A percentile compares a stretch with the other conserved stretches of the same genome.
Evolutionary conservation across 2,329 filamentous ascomycete genomes (phyloP).

Genomic region (Penicillium sp.): DNA sequence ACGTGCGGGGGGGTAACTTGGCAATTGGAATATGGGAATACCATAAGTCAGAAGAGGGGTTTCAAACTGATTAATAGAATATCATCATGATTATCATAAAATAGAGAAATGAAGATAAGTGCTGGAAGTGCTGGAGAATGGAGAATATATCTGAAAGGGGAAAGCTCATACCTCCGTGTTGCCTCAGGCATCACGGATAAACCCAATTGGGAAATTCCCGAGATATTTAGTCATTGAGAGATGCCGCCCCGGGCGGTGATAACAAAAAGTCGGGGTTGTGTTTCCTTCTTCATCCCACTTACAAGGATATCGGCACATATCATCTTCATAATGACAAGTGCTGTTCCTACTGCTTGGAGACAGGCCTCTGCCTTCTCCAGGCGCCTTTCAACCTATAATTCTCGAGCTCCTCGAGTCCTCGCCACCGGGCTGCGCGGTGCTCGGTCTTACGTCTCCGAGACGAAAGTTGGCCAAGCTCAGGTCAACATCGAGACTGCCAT

Average conservation of each 20-base stretch:
- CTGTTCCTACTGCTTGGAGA: constrained; percentile 69
- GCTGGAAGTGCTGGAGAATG: not conserved
- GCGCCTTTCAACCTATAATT: constrained; percentile 45
- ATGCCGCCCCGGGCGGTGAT: constrained; percentile 1
- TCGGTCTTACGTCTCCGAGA: constrained; percentile 80
- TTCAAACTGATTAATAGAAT: not conserved
- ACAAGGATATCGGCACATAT: constrained; percentile 21
- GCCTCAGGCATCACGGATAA: constrained; percentile 17
- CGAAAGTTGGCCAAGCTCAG: constrained; percentile 67
- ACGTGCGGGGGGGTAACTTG: constrained; percentile 2
- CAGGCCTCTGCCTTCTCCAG: constrained; percentile 66
- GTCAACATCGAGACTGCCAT: constrained; percentile 81
- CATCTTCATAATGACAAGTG: constrained; percentile 57
- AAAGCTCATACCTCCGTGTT: not conserved
- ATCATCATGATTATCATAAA: not conserved
- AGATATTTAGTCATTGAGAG: constrained; percentile 20
- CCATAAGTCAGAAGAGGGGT: not conserved
- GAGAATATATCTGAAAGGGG: not conserved
- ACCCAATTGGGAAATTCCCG: constrained; percentile 21
- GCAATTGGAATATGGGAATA: not conserved
- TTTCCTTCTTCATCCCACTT: constrained; percentile 26
- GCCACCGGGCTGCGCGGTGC: constrained; percentile 29
- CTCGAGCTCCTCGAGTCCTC: constrained; percentile 45
- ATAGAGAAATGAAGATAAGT: not conserved
- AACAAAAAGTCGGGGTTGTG: constrained; percentile 17